A percentile compares a stretch with the other conserved stretches of the same genome.
Conservation (phyloP, 2,329 filamentous ascomycete species). For the Pseudocercospora cruenta region DNA sequence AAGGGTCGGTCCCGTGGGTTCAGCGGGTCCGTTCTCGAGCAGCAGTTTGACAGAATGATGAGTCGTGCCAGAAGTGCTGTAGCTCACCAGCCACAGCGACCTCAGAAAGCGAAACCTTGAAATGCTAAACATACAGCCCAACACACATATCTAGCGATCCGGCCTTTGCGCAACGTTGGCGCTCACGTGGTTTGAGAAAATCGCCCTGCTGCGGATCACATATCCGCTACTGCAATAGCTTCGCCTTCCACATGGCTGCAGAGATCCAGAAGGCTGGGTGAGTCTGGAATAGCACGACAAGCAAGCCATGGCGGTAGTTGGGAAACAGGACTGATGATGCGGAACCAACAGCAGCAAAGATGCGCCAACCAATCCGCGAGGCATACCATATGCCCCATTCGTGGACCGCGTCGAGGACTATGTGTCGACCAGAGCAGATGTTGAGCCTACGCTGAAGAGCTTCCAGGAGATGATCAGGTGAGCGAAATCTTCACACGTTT, state of each 20-base stretch:
- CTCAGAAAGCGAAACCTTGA: background rate
- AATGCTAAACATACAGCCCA: background rate
- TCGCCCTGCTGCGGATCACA: conserved; percentile 2
- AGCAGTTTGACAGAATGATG: background rate
- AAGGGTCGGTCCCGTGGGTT: background rate
- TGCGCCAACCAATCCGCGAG: conserved; percentile 72
- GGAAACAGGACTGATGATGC: background rate
- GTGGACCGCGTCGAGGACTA: conserved; percentile 90
- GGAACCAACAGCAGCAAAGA: conserved; percentile 39
- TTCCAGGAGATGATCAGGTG: conserved; percentile 96
- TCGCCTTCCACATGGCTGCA: conserved; percentile 7
- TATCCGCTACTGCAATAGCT: background rate
- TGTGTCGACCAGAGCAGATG: conserved; percentile 75
- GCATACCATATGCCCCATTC: conserved; percentile 82
- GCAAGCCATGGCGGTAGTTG: background rate
- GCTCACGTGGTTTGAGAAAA: background rate
- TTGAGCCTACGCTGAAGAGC: conserved; percentile 77
- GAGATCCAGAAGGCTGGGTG: conserved; percentile 18
- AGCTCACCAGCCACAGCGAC: background rate
- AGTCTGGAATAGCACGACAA: conserved; percentile 10
- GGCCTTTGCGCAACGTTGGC: background rate
- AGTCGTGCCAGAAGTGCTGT: background rate
- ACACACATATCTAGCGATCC: background rate
- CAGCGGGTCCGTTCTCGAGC: background rate
- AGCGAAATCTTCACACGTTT: conserved; percentile 25